A percentile compares a stretch with the other conserved stretches of the same genome.
Conservation (phyloP, 2,329 filamentous ascomycete species). For the Aspergillus candidus region DNA sequence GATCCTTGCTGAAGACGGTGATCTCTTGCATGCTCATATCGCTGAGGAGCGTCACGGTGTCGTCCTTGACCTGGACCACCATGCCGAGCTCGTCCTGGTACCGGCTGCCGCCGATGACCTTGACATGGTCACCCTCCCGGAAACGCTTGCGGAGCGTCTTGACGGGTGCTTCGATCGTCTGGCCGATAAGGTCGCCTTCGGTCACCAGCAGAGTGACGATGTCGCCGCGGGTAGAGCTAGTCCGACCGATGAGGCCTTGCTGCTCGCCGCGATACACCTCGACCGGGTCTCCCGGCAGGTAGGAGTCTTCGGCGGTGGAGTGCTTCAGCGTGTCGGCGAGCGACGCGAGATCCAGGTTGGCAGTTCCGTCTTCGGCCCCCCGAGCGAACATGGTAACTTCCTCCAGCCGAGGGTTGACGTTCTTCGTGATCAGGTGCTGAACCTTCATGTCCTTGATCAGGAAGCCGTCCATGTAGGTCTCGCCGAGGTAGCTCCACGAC, state of each 20-base stretch:
- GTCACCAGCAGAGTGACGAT: conserved; percentile 85
- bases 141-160: conserved; percentile 92
- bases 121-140: conserved; percentile 90
- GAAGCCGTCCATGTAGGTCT: conserved; percentile 89
- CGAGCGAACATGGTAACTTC: conserved; percentile 93
- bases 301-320: conserved; percentile 71
- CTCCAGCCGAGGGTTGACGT: conserved; percentile 88
- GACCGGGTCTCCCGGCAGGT: conserved; percentile 89
- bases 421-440: conserved; percentile 73
- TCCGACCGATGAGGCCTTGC: conserved; percentile 79
- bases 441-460: conserved; percentile 91
- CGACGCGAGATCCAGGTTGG: conserved; percentile 86
- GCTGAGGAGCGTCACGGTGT: conserved; percentile 85
- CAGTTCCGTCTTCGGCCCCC: conserved; percentile 82
- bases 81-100: conserved; percentile 95
- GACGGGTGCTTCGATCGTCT: conserved; percentile 85
- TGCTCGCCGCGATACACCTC: conserved; percentile 96
- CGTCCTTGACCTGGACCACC: conserved; percentile 88
- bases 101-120: conserved; percentile 92
- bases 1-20: conserved; percentile 95
- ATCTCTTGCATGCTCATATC: conserved; percentile 92
- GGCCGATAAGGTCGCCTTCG: conserved; percentile 73
- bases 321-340: conserved; percentile 86
- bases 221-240: conserved; percentile 78
- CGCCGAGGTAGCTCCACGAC: conserved; percentile 76